Conservation (phyloP, 257 asterid species). For the Nicotiana tabacum region DNA sequence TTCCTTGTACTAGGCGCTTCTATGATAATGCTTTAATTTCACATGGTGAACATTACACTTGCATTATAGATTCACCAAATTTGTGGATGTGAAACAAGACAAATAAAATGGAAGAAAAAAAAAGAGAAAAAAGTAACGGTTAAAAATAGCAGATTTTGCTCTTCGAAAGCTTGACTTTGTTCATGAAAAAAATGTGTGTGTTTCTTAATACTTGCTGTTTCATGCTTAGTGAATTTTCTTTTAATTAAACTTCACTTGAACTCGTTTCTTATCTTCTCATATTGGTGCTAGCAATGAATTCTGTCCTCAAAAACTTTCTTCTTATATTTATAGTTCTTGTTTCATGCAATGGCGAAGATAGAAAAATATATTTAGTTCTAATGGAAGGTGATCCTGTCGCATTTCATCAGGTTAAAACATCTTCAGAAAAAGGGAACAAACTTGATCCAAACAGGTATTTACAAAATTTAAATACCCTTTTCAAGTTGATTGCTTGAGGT, state of each 20-base stretch:
- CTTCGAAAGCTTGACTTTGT: neutral
- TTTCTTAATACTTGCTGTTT: neutral
- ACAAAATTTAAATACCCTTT: neutral
- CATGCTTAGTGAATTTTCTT: neutral
- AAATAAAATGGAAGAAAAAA: neutral
- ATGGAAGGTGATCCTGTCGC: constrained; percentile 76
- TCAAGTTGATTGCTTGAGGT: neutral
- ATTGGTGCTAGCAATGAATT: neutral
- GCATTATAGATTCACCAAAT: too few species aligned
- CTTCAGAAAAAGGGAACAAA: constrained; percentile 17
- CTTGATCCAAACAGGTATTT: constrained; percentile 32
- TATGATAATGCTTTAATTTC: too few species aligned
- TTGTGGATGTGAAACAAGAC: neutral
- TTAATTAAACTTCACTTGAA: neutral
- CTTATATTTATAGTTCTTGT: neutral
- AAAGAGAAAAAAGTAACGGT: neutral
- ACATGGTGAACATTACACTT: too few species aligned
- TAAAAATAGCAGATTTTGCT: neutral
- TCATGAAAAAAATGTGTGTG: neutral
- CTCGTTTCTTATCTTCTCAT: neutral
- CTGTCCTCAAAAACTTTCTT: neutral
- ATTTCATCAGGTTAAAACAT: constrained; percentile 32
- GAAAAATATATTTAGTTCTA: constrained; percentile 49
- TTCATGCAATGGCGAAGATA: constrained; percentile 22
- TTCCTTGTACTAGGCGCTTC: too few species aligned